Evolutionary conservation across 148 eudicot species (phyloP).

Genomic region (Rhododendron mucronatum): DNA sequence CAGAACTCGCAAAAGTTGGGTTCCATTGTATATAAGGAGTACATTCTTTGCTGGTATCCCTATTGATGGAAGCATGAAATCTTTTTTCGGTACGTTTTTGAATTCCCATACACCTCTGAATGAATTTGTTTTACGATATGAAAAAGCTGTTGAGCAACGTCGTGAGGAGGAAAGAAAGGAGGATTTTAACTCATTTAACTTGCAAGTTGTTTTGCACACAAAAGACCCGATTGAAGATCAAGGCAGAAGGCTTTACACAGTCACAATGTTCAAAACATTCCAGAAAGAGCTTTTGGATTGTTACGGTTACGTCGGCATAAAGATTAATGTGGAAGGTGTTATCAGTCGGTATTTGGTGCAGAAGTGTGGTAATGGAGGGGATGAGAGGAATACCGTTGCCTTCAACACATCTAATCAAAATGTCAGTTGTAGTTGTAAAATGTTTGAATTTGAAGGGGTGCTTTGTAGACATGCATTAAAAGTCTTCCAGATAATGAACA

Average conservation of each 20-base stretch:
- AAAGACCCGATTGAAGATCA: conserved; percentile 62
- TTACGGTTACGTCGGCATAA: conserved; percentile 41
- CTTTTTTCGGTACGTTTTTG: conserved; percentile 34
- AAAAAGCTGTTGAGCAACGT: conserved; percentile 44
- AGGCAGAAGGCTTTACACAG: conserved; percentile 44
- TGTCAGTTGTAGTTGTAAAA: conserved; percentile 49
- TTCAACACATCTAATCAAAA: conserved; percentile 52
- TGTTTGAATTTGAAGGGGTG: conserved; percentile 60
- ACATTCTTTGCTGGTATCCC: conserved; percentile 57
- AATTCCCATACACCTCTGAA: conserved; percentile 37
- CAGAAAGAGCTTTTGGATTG: conserved; percentile 58
- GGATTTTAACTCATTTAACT: conserved; percentile 47
- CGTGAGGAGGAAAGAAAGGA: conserved; percentile 53
- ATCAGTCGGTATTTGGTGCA: conserved; percentile 48
- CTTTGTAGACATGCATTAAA: conserved; percentile 57
- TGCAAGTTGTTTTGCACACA: conserved; percentile 43
- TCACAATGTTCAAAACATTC: conserved; percentile 39
- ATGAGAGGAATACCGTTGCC: conserved; percentile 58
- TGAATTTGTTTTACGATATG: conserved; percentile 42
- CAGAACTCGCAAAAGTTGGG: conserved; percentile 52
- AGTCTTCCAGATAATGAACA: conserved; percentile 56
- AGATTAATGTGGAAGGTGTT: conserved; percentile 51
- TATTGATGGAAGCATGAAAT: conserved; percentile 41
- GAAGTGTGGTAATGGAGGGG: conserved; percentile 44
- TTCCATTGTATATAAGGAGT: conserved; percentile 38